Percentiles rank a stretch among this genome's conserved stretches.
phyloP scores from a whole-genome alignment of 2,329 filamentous ascomycete species.

The Pseudopithomyces chartarum region DNA sequence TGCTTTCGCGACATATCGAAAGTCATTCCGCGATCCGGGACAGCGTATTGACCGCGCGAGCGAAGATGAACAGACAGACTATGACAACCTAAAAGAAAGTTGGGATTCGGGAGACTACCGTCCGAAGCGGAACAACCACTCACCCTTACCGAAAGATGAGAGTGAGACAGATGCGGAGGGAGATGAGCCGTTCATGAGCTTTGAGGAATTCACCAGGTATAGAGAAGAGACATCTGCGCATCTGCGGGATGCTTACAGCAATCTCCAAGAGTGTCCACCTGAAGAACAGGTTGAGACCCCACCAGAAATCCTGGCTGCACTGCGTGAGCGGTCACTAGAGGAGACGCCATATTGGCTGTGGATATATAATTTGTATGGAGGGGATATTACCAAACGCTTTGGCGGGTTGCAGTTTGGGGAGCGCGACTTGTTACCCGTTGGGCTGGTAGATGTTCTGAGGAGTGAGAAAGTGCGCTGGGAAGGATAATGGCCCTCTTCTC shows the following conservation, averaged over 20 bases:
- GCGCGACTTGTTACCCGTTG: constrained; percentile 48
- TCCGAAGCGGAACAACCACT: constrained; percentile 9
- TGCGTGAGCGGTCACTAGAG: background rate
- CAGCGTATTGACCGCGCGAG: constrained; percentile 23
- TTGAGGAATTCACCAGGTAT: constrained; percentile 52
- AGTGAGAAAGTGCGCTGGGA: constrained; percentile 47
- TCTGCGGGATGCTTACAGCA: constrained; percentile 43
- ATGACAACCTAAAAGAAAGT: constrained; percentile 32
- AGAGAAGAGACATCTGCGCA: constrained; percentile 47
- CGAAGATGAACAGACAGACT: constrained; percentile 39
- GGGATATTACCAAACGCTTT: constrained; percentile 48
- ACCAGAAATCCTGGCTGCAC: constrained; percentile 18
- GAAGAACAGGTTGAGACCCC: constrained; percentile 28
- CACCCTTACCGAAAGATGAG: constrained; percentile 5
- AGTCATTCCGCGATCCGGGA: constrained; percentile 15
- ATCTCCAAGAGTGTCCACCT: constrained; percentile 45
- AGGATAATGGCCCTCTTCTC: constrained; percentile 23
- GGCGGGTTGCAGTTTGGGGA: constrained; percentile 48
- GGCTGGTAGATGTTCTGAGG: constrained; percentile 46
- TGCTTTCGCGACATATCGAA: constrained; percentile 46
- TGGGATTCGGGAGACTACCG: constrained; percentile 34
- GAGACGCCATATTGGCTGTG: constrained; percentile 53
- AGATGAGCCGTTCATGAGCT: constrained; percentile 49
- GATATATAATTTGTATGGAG: constrained; percentile 49
- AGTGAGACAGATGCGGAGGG: constrained; percentile 30